Evolutionary conservation across 2,329 filamentous ascomycete species (phyloP).

Genomic region (Diaporthe humulicola): DNA sequence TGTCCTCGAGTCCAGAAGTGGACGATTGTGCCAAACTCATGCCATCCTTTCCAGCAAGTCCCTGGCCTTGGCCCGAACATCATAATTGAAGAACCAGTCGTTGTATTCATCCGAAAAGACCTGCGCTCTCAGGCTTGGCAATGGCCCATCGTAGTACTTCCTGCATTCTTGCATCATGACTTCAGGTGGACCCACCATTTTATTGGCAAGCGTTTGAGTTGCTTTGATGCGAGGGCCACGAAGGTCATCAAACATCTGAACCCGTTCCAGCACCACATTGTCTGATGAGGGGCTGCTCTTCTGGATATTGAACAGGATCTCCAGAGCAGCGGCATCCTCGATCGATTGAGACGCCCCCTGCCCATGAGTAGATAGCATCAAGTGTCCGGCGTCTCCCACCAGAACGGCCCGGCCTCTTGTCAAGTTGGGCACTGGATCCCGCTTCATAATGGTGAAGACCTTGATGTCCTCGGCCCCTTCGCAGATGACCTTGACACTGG

Average conservation of each 20-base stretch:
- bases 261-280: not conserved
- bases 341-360: slow-evolving; percentile 16
- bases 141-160: slow-evolving; percentile 5
- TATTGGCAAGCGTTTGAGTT: slow-evolving; percentile 16
- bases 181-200: slow-evolving; percentile 17
- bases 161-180: slow-evolving; percentile 20
- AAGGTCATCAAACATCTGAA: slow-evolving; percentile 23
- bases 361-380: slow-evolving; percentile 22
- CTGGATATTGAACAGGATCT: not conserved
- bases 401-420: slow-evolving; percentile 7
- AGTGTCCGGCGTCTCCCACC: slow-evolving; percentile 12
- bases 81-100: slow-evolving; percentile 18
- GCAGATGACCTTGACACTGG: slow-evolving; percentile 18
- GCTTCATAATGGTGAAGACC: slow-evolving; percentile 17
- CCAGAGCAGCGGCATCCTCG: slow-evolving; percentile 17
- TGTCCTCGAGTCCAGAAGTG: no score
- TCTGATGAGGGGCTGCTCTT: not conserved
- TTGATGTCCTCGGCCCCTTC: slow-evolving; percentile 16
- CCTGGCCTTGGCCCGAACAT: not conserved
- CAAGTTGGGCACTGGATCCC: not conserved
- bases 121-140: slow-evolving; percentile 11
- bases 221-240: slow-evolving; percentile 18
- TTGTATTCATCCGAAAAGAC: slow-evolving; percentile 23
- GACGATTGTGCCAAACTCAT: not conserved
- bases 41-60: not conserved